Percentiles rank a stretch among this genome's conserved stretches.
Conservation (phyloP, 2,329 filamentous ascomycete species). For the Fusarium ambrosium region DNA sequence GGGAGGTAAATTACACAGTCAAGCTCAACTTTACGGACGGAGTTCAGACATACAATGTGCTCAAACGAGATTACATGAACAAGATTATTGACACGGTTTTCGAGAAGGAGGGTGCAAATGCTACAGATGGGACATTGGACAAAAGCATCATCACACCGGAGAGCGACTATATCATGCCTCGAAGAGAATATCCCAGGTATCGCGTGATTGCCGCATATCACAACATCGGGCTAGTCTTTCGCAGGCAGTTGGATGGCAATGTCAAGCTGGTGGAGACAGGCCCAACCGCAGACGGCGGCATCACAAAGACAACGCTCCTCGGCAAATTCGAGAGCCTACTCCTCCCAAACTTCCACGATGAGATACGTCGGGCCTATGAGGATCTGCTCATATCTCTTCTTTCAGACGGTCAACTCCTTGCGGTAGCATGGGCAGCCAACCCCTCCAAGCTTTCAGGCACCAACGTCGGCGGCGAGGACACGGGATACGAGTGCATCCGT, state of each 20-base stretch:
- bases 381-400: constrained; percentile 36
- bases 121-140: not conserved
- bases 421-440: constrained; percentile 38
- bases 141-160: not conserved
- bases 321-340: constrained; percentile 26
- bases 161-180: not conserved
- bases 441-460: constrained; percentile 26
- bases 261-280: constrained; percentile 1
- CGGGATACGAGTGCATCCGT: constrained; percentile 24
- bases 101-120: not conserved
- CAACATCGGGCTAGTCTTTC: not conserved
- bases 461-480: not conserved
- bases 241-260: not conserved
- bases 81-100: constrained; percentile 1
- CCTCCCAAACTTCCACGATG: constrained; percentile 10
- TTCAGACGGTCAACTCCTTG: constrained; percentile 36
- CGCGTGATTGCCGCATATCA: not conserved
- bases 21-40: not conserved
- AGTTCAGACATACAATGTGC: not conserved
- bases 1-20: not conserved
- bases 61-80: not conserved
- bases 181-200: not conserved
- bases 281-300: not conserved
- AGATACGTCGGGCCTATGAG: constrained; percentile 24
- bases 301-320: constrained; percentile 28